phyloP scores from a whole-genome alignment of 2,329 filamentous ascomycete species.

The Epichloe gansuensis region DNA sequence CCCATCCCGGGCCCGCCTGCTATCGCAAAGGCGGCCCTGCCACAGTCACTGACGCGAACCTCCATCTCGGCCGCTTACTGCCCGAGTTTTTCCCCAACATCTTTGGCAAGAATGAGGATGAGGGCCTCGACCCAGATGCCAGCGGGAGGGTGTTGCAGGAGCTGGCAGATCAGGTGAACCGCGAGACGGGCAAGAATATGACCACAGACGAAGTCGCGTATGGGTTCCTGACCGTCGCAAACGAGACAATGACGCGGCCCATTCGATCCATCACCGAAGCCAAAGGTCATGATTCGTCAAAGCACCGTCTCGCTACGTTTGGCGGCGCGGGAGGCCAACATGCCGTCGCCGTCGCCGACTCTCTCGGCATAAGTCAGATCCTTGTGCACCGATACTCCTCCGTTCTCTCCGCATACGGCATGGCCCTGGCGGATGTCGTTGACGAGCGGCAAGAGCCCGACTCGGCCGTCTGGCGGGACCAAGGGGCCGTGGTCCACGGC shows the following conservation, averaged over 20 bases:
- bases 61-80: conserved; percentile 47
- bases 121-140: conserved; percentile 26
- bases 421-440: conserved; percentile 32
- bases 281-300: conserved; percentile 21
- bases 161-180: conserved; percentile 29
- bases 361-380: conserved; percentile 29
- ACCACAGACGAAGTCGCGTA: conserved; percentile 23
- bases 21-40: conserved; percentile 61
- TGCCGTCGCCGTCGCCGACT: conserved; percentile 28
- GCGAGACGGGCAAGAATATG: conserved; percentile 13
- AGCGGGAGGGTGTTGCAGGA: conserved; percentile 27
- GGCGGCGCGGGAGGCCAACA: conserved; percentile 31
- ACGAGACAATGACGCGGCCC: conserved; percentile 23
- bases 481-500: conserved; percentile 43
- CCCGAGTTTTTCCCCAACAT: conserved; percentile 61
- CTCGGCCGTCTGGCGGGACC: conserved; percentile 47
- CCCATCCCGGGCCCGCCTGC: conserved; percentile 58
- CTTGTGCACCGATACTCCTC: conserved; percentile 32
- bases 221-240: conserved; percentile 24
- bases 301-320: conserved; percentile 24
- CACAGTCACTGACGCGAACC: conserved; percentile 60
- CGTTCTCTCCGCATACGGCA: conserved; percentile 33
- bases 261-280: conserved; percentile 24
- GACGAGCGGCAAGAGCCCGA: conserved; percentile 68
- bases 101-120: conserved; percentile 12